Evolutionary conservation across 331 rosid genomes (phyloP).

Genomic region (Quercus phellos): DNA sequence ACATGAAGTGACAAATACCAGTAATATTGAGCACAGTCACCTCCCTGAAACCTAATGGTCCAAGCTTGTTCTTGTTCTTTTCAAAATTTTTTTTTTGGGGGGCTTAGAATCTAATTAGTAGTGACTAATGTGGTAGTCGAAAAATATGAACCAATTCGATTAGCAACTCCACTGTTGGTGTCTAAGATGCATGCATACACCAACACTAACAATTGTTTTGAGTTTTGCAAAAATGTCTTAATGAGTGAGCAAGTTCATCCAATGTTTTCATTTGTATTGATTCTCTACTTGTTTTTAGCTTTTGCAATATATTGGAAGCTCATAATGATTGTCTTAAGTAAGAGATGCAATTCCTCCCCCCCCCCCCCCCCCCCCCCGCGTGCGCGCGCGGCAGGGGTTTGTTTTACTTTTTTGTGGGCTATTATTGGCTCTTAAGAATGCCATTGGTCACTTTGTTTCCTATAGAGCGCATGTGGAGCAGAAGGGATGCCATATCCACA

Average conservation of each 20-base stretch:
- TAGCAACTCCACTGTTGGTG: not conserved
- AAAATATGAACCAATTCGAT: not conserved
- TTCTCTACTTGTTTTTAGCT: not conserved
- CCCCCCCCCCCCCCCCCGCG: too few species aligned
- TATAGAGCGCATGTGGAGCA: constrained; percentile 87
- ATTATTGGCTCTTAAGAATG: not conserved
- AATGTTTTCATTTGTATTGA: not conserved
- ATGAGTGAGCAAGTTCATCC: not conserved
- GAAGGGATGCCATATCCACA: constrained; percentile 27
- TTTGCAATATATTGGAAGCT: not conserved
- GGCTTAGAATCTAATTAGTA: not conserved
- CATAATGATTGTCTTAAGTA: not conserved
- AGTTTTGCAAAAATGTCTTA: not conserved
- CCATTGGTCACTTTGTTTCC: not conserved
- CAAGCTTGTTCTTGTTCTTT: too few species aligned
- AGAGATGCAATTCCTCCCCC: not conserved
- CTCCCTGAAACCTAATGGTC: too few species aligned
- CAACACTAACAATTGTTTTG: not conserved
- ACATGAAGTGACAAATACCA: too few species aligned
- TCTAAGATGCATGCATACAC: not conserved
- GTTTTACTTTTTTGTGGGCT: not conserved
- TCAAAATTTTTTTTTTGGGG: too few species aligned
- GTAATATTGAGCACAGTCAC: too few species aligned
- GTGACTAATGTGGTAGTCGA: not conserved
- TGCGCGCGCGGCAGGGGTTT: too few species aligned